phyloP scores from a whole-genome alignment of 805 yeast species.

The Alloascoidea hylecoeti region DNA sequence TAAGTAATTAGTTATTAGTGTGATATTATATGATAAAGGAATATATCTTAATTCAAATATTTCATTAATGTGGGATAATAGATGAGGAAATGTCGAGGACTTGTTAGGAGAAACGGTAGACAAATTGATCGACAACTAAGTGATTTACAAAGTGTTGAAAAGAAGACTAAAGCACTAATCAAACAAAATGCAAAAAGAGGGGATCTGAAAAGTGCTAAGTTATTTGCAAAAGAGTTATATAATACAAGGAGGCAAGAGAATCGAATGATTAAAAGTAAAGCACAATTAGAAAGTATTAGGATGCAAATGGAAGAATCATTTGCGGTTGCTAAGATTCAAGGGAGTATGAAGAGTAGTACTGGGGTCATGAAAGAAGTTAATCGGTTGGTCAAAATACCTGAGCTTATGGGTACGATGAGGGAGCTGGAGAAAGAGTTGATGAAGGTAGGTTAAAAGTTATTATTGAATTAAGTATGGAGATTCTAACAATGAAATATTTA shows the following conservation, averaged over 20 bases:
- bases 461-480: not conserved
- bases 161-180: constrained; percentile 67
- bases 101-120: constrained; percentile 73
- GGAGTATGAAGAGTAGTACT: constrained; percentile 67
- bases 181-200: constrained; percentile 62
- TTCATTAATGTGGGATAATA: constrained; percentile 20
- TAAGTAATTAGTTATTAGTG: constrained; percentile 15
- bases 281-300: constrained; percentile 72
- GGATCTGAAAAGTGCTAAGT: constrained; percentile 59
- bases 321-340: constrained; percentile 69
- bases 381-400: constrained; percentile 63
- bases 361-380: constrained; percentile 84
- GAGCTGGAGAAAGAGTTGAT: constrained; percentile 77
- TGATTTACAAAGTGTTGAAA: constrained; percentile 42
- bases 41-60: no score
- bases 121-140: constrained; percentile 70
- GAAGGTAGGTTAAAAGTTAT: constrained; percentile 39
- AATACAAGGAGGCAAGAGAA: constrained; percentile 60
- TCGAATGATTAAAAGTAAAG: constrained; percentile 65
- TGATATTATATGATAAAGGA: not conserved
- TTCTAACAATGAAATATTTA: not conserved
- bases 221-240: constrained; percentile 74
- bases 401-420: constrained; percentile 67
- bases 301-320: constrained; percentile 90
- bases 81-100: constrained; percentile 63